These are phyloP conservation scores for Fomitopsis betulina DNA, from an alignment of 1,284 basidiomycete species.

Conservation along the genomic window DNA sequence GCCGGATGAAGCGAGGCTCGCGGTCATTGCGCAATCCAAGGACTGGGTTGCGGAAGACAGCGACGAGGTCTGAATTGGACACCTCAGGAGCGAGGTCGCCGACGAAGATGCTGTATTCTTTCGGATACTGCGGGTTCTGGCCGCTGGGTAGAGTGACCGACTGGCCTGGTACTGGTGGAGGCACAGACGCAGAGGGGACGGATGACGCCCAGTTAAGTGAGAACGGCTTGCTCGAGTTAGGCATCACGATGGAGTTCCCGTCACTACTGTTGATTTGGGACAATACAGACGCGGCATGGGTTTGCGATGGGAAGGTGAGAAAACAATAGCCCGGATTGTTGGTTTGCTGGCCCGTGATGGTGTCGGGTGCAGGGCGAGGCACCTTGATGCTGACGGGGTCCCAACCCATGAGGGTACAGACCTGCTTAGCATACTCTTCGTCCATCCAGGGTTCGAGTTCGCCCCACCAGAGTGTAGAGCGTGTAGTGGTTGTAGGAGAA, in stretches of 20 bases:
- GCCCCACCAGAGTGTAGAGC: conserved; percentile 67
- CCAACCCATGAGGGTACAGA: conserved; percentile 77
- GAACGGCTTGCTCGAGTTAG: conserved; percentile 72
- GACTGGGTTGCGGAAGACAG: conserved; percentile 82
- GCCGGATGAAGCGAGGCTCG: conserved; percentile 79
- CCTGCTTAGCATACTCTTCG: conserved; percentile 83
- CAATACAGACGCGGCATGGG: conserved; percentile 69
- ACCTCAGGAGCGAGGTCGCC: conserved; percentile 88
- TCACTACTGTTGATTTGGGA: conserved; percentile 54
- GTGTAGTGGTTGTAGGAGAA: conserved; percentile 23
- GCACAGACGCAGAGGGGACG: conserved; percentile 40
- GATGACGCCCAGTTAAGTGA: conserved; percentile 80
- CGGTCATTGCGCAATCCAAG: conserved; percentile 76
- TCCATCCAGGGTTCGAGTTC: conserved; percentile 91
- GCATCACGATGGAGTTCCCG: conserved; percentile 59
- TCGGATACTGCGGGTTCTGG: conserved; percentile 56
- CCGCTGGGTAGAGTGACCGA: conserved; percentile 28
- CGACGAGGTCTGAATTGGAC: conserved; percentile 84
- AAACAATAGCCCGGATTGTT: conserved; percentile 85
- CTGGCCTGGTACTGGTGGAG: conserved; percentile 29
- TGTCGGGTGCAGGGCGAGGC: conserved; percentile 57
- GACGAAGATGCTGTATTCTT: conserved; percentile 89
- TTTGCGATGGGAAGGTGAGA: conserved; percentile 74
- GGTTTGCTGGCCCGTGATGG: conserved; percentile 55
- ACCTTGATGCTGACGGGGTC: conserved; percentile 68